A percentile compares a stretch with the other conserved stretches of the same genome.
Conservation (phyloP, 129 eudicot genomes). For the Lactuca saligna region DNA sequence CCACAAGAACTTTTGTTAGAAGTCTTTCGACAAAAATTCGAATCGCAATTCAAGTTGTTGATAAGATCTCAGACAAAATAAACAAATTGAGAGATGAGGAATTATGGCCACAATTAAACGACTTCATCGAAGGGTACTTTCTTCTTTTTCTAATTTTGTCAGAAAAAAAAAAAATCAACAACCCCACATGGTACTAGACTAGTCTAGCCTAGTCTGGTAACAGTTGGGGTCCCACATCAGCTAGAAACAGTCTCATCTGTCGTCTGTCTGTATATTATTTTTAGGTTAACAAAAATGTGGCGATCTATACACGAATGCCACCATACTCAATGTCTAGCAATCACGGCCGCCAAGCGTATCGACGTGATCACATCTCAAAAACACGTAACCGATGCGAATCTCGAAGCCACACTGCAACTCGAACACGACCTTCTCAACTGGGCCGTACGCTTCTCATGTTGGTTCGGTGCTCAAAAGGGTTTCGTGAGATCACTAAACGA, state of each 20-base stretch:
- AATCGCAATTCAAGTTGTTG: conserved; percentile 87
- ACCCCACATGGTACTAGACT: background rate
- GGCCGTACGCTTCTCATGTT: conserved; percentile 72
- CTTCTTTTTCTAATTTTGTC: background rate
- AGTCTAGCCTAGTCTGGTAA: too few relatives aligned
- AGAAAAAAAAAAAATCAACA: background rate
- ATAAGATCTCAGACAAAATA: conserved; percentile 86
- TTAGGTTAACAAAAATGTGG: conserved; percentile 83
- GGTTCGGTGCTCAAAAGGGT: conserved; percentile 85
- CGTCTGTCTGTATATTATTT: conserved; percentile 3
- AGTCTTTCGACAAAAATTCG: conserved; percentile 83
- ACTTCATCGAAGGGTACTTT: conserved; percentile 82
- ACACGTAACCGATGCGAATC: conserved; percentile 56
- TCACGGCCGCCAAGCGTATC: conserved; percentile 62
- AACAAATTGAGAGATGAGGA: conserved; percentile 79
- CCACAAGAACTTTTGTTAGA: conserved; percentile 61
- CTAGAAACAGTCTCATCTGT: background rate
- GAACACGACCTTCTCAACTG: conserved; percentile 81
- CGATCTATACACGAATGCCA: conserved; percentile 84
- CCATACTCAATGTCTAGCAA: conserved; percentile 70
- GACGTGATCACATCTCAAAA: conserved; percentile 68
- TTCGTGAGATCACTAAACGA: conserved; percentile 62
- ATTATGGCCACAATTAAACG: conserved; percentile 85
- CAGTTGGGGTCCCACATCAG: too few relatives aligned
- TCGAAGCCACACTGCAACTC: conserved; percentile 80